Base-by-base conservation (phyloP, 2,329 filamentous ascomycete species). In the Aspergillus sp. region DNA sequence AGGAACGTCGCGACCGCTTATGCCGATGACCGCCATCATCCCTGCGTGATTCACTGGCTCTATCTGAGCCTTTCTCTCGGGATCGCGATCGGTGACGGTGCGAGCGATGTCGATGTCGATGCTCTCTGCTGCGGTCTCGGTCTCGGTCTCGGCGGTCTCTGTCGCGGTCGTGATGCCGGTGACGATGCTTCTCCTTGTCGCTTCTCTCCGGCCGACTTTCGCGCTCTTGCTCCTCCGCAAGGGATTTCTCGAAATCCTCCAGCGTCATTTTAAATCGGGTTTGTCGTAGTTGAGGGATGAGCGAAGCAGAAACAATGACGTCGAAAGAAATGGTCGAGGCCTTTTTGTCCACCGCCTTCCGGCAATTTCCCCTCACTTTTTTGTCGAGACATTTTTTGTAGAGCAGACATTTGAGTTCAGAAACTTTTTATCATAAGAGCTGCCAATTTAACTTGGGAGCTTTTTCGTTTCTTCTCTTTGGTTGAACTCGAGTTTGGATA, bases 171-270 rank as follows among this genome's bases (percentile, higher is more conserved):
- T 51, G 54, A 56, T 56, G 54, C 43, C 68, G 65, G 57, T 72
- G 68, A 41, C 66, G 69, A 27, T 70, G 70, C 49, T 70, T 70
- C 49, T 73, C 72, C 52, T 68, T 67, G 52, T 75, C 77, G 47
- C 70, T 73, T 44, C 71, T 72, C 61, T 75, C 73, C 44, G 67
- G 68, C 39, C 72, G 71, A 56, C 65, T 70, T 61, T 76, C 67
- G 57, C 72, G 67, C 63, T 84, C 67, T 56, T 71, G 67, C 63
- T 85, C 86, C 45, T 86, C 83, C 1, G 87, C 89, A 12, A 96
- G 80, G 24, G 86, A 80, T 70, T 88, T 90, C 73, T 96, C 91
- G 59, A 96, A 96, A 57, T 93, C 90, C 64, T 86, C 84, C 58
- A 87, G 71, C 5, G 82, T 80, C 85, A 86, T 87, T 27, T 51